Base-by-base conservation (phyloP, 257 asterid species). In the Nicotiana noctiflora region DNA sequence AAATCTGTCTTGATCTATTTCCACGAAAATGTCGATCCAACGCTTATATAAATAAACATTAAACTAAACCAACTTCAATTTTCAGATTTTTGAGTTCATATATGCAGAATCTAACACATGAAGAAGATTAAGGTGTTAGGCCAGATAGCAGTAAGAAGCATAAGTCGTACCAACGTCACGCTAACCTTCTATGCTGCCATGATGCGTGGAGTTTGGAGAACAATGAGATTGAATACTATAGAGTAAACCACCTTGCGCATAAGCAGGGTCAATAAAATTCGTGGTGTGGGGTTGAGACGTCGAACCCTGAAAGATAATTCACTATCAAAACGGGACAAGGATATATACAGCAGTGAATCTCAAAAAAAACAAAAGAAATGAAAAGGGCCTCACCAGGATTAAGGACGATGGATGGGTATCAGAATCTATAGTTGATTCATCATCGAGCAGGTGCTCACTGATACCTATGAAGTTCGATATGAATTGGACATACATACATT, bases 231-330 rank as follows among this genome's bases (percentile, higher is more conserved):
- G 97, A 83, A 93, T 82, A 81, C 55, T 84, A 84, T 87, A 86
- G 62, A 93, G 80, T 8, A 93, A 90, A 77, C 6, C 59, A 80
- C 79, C 83, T 14, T 94, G 88, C 55, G 65, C 52, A 83, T 90
- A 89, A 66, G 97, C 97, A 56, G 93, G 85, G 29, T 95, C 98
- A 10, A 92, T 88, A 83, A 84, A 92, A 87, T 89, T 88, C 44
- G 83, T 18, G 11, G 0, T 0, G 40, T 51, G 70, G 18, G 97
- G 85, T 88, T 61, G 61, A 66, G 94, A 80, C 46, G 76, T 88
- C 17, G 99, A 88, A 37, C 97, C 99, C 99, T 95, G 95, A 83
- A 88, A 88, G 55, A 37, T 81, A 82, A 61, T 70, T 56, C 81
- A 68, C 56, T 19, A 14, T 49, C 53, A 49, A 49, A 3, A 9